Evolutionary conservation across 2,329 filamentous ascomycete species (phyloP), one percentile per base, ranked within the genome.

Genomic region (Berkeleyomyces rouxiae): DNA sequence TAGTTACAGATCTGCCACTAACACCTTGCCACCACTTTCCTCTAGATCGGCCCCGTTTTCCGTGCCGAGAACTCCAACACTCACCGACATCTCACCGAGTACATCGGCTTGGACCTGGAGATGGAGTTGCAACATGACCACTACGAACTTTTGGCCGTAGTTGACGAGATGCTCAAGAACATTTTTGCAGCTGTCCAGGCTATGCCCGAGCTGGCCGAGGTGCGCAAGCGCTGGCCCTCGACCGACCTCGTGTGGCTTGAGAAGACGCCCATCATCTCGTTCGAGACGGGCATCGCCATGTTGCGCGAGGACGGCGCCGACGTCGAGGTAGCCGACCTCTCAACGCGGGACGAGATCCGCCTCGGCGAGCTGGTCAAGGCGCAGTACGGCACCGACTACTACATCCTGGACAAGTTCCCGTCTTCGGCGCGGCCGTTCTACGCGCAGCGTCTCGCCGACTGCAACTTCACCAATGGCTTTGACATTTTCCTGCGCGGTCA

Each of bases 31-130:
- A 23, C 23, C 49, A 58, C 51, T 13, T 16, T 40, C 1, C 9
- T 23, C 23, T 31, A 72, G 71, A 85, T 93, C 67, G 89, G 89
- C 13, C 85, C 88, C 1, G 90, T 96, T 5, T 96, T 96, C 79
- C 84, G 91, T 67, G 91, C 91, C 0, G 91, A 96, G 72, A 95
- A 96, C 76, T 95, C 88, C 70, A 96, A 96, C 73, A 96, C 91
- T 0, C 91, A 96, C 70, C 85, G 91, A 44, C 91, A 96, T 72
- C 78, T 96, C 78, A 96, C 91, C 0, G 91, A 96, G 72, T 96
- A 95, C 71, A 96, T 90, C 3, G 91, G 91, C 62, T 78, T 96
- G 39, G 91, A 96, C 78, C 73, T 96, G 16, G 91, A 96, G 71
- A 96, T 96, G 92, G 81, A 85, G 2, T 89, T 96, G 66, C 86